These are phyloP conservation scores for Kodamaea fukazawae DNA, from an alignment of 805 yeast species.

Conservation along the genomic window DNA sequence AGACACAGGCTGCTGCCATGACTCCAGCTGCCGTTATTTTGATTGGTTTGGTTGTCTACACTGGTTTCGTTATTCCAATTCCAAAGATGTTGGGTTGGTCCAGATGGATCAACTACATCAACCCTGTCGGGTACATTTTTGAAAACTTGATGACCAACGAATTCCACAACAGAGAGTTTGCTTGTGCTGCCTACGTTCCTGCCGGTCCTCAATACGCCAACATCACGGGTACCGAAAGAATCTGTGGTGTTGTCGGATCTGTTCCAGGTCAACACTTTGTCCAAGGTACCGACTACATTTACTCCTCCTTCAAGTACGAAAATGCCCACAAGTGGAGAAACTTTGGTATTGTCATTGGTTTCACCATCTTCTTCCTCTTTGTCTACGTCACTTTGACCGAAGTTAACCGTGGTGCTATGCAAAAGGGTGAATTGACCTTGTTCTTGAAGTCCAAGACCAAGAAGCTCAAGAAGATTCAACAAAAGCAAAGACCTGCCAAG, in stretches of 20 bases:
- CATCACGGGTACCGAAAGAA: constrained; percentile 34
- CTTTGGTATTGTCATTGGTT: constrained; percentile 63
- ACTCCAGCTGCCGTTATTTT: constrained; percentile 23
- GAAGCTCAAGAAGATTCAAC: constrained; percentile 42
- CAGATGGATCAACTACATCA: constrained; percentile 58
- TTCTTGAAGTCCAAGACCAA: constrained; percentile 51
- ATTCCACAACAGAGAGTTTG: constrained; percentile 54
- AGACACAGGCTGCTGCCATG: constrained; percentile 24
- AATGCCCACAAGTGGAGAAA: constrained; percentile 76
- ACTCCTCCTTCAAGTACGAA: constrained; percentile 46
- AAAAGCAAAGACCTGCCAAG: constrained; percentile 18
- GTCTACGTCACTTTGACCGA: constrained; percentile 36
- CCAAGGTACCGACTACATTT: constrained; percentile 58
- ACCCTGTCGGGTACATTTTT: constrained; percentile 57
- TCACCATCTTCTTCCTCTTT: constrained; percentile 40
- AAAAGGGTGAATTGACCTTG: constrained; percentile 49
- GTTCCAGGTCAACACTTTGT: constrained; percentile 51
- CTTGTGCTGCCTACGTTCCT: constrained; percentile 60
- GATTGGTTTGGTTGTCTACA: constrained; percentile 46
- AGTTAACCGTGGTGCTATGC: constrained; percentile 47
- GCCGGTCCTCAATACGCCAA: constrained; percentile 51
- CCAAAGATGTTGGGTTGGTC: constrained; percentile 70
- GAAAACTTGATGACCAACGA: constrained; percentile 67
- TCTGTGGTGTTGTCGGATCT: constrained; percentile 64
- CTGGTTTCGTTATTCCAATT: constrained; percentile 65